These are phyloP conservation scores for Tylopilus sp. DNA, from an alignment of 1,284 basidiomycete genomes.

Conservation along the genomic window DNA sequence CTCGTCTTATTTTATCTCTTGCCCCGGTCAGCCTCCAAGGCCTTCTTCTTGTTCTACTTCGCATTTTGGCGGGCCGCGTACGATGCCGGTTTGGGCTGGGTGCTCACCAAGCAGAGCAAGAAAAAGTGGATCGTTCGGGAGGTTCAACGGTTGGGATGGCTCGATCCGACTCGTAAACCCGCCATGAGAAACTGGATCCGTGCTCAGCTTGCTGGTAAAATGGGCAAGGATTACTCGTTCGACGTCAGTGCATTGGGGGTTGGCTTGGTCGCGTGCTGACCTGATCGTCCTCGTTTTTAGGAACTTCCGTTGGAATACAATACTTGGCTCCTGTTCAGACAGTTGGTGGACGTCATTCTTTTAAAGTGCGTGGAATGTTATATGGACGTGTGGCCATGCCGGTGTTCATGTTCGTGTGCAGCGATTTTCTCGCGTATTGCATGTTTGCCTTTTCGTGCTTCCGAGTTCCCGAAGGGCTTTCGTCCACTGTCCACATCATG, in stretches of 20 bases:
- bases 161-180: slow-evolving; percentile 70
- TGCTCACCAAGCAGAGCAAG: slow-evolving; percentile 93
- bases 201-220: slow-evolving; percentile 84
- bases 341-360: slow-evolving; percentile 92
- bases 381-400: neutral
- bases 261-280: neutral
- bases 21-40: slow-evolving; percentile 48
- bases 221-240: slow-evolving; percentile 92
- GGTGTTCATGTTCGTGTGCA: slow-evolving; percentile 30
- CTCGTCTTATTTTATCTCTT: slow-evolving; percentile 72
- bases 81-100: slow-evolving; percentile 90
- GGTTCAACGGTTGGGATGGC: slow-evolving; percentile 80
- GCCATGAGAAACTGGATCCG: slow-evolving; percentile 78
- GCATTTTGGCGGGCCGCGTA: slow-evolving; percentile 92
- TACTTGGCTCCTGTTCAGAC: slow-evolving; percentile 88
- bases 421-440: slow-evolving; percentile 93
- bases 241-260: slow-evolving; percentile 55
- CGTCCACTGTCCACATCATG: slow-evolving; percentile 70
- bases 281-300: slow-evolving; percentile 34
- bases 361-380: slow-evolving; percentile 69
- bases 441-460: slow-evolving; percentile 94
- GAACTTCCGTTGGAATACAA: slow-evolving; percentile 82
- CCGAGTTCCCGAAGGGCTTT: slow-evolving; percentile 77
- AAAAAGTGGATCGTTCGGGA: slow-evolving; percentile 88
- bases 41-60: slow-evolving; percentile 85